Evolutionary conservation across 768 basidiomycete genomes (phyloP), one percentile per base, ranked within the genome.

Genomic region (Calvatia gigantea): DNA sequence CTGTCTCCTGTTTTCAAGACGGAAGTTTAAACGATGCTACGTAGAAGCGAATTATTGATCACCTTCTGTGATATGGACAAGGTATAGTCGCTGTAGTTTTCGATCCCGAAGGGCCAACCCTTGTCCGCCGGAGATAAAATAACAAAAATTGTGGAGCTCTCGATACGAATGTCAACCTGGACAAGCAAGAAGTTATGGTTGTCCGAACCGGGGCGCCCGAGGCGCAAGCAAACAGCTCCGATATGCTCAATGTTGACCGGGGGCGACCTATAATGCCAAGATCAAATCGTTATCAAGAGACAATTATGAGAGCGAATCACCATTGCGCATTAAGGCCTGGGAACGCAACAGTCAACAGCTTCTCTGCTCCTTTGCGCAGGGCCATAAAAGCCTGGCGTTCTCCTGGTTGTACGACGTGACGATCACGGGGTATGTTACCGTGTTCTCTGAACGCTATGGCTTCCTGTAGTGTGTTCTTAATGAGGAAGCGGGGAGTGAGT

Each of bases 201-300:
- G 53, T 61, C 54, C 39, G 64, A 65, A 17, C 68, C 70, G n/a
- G 76, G 67, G 29, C 73, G 74, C 43, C 75, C 74, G 11, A 94
- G 70, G 8, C 89, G 86, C 63, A 94, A 79, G 64, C 94, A 82
- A 2, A 92, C 80, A 25, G 79, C 74, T 15, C 97, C 97, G 56
- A 99, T 91, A 62, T 96, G 90, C 64, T 94, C 86, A 33, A 98
- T 80, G 66, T 91, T 93, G 71, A 98, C 86, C 1, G 94, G 91
- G 1, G 94, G 77, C 1, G 96, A 95, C 95, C 95, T 97, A 45
- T 15, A 5, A 41, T 12, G 47, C 41, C 29, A 38, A 19, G 42
- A 21, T 37, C 58, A 39, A 17, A 33, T 50, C 58, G 58, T 23
- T 60, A 37, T 1, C 55, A 25, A 23, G 29, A 33, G 11, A 43